Base-by-base conservation (phyloP, 257 asterid species). In the Mitragyna speciosa region DNA sequence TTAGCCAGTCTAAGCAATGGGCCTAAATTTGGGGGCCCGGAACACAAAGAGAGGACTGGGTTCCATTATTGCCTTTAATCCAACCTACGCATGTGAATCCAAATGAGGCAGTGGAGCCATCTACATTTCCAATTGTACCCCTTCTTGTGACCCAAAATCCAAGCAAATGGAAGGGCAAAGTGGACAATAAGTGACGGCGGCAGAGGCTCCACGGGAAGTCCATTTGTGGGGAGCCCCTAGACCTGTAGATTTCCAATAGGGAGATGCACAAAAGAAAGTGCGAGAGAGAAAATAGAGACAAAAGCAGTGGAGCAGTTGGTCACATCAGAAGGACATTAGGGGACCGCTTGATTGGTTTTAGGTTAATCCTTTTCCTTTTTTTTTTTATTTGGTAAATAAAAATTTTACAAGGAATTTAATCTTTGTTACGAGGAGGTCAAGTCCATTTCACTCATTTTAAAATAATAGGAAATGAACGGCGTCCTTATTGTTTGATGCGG, bases 251-350 rank as follows among this genome's bases (percentile, higher is more conserved):
- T 76, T 76, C 80, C 63, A 17, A 75, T 3, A 76, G 82, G 65
- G 66, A 63, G 22, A 28, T 28, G 63, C 76, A 74, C 63, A 31
- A 76, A 17, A 49, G 79, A 49, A 51, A 70, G 82, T 3, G 79
- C 1, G 82, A 24, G 77, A 39, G 68, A 31, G 81, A 76, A 39
- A 67, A 75, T 52, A 43, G 58, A 75, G 87, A 83, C 85, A 85
- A 83, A 84, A 72, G 83, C 84, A 77, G 85, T 84, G 89, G 89
- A 87, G 88, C 86, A 85, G 89, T 86, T 84, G 90, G 94, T 90
- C 92, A 85, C 86, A 81, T 82, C 89, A 72, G 82, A 76, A 43
- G 83, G 89, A 87, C 89, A 79, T 85, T 76, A 43, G 83, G 91
- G 89, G 91, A 83, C 91, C 87, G 84, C 83, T 58, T 43, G 82